Evolutionary conservation across 208 protist genomes (phyloP).

Genomic region (Lotmaria passim): DNA sequence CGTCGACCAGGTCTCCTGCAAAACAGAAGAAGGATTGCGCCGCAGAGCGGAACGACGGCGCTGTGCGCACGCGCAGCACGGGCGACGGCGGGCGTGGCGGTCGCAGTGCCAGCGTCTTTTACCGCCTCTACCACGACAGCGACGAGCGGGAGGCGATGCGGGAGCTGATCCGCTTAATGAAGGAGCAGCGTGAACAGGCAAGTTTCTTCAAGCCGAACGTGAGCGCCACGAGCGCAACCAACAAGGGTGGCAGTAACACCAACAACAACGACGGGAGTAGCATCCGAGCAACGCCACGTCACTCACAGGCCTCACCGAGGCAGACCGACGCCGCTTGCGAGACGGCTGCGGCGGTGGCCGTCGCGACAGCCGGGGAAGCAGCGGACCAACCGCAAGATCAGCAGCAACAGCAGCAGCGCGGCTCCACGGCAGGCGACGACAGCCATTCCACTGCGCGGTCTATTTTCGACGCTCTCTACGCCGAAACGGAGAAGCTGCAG

Average conservation of each 20-base stretch:
- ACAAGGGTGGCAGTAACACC: neutral
- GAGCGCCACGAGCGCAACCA: neutral
- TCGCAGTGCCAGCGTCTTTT: slow-evolving; percentile 33
- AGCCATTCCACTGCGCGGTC: neutral
- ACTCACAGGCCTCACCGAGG: neutral
- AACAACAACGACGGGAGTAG: neutral
- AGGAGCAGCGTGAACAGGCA: slow-evolving; percentile 33
- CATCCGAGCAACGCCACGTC: neutral
- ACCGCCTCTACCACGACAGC: slow-evolving; percentile 48
- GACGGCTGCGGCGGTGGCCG: slow-evolving; percentile 20
- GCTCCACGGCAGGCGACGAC: neutral
- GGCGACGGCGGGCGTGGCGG: neutral
- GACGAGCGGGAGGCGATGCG: slow-evolving; percentile 32
- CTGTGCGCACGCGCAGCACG: neutral
- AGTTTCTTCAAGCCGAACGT: slow-evolving; percentile 37
- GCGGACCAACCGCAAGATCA: neutral
- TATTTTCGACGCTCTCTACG: slow-evolving; percentile 45
- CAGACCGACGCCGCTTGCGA: neutral
- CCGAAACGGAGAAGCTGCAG: slow-evolving; percentile 32
- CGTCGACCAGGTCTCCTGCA: neutral
- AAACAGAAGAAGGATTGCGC: neutral
- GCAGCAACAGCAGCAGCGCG: neutral
- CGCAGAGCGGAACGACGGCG: neutral
- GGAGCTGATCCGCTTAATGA: slow-evolving; percentile 36
- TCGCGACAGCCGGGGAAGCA: slow-evolving; percentile 4